A percentile compares a stretch with the other conserved stretches of the same genome.
phyloP scores from a whole-genome alignment of 345 rosid genomes.

The Murraya paniculata region DNA sequence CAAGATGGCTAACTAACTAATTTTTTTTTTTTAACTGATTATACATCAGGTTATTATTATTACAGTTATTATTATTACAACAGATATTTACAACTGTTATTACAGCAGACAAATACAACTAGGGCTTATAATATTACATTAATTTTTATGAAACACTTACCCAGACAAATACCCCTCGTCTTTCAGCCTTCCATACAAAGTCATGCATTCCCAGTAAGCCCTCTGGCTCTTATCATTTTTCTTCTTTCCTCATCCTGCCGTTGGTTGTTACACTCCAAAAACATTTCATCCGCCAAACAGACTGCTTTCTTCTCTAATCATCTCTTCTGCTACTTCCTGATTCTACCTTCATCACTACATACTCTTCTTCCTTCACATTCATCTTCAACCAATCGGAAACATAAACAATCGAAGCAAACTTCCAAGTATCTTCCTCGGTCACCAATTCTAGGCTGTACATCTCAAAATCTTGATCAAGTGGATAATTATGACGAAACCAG shows the following conservation, averaged over 20 bases:
- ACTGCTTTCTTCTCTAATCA: constrained; percentile 60
- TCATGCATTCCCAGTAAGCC: constrained; percentile 86
- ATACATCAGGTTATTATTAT: too few species aligned
- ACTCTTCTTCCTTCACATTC: constrained; percentile 66
- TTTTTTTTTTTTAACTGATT: too few species aligned
- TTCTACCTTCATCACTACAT: constrained; percentile 85
- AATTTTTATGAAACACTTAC: too few species aligned
- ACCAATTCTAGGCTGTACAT: constrained; percentile 60
- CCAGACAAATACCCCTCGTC: too few species aligned
- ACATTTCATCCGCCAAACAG: constrained; percentile 67
- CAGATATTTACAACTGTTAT: too few species aligned
- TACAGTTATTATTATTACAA: too few species aligned
- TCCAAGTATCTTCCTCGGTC: constrained; percentile 24
- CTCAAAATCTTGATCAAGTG: constrained; percentile 57
- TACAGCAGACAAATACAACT: too few species aligned
- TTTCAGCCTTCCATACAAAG: constrained; percentile 68
- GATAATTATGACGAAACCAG: constrained; percentile 69
- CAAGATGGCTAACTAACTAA: background rate
- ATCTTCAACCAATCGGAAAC: constrained; percentile 48
- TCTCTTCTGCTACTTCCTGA: constrained; percentile 77
- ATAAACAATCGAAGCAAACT: background rate
- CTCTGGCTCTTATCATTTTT: constrained; percentile 30
- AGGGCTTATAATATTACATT: too few species aligned
- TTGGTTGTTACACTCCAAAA: constrained; percentile 79
- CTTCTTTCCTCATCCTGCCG: constrained; percentile 26